These are phyloP conservation scores for Geotrichum aggregatum DNA, from an alignment of 1,139 yeast genomes.

Conservation along the genomic window DNA sequence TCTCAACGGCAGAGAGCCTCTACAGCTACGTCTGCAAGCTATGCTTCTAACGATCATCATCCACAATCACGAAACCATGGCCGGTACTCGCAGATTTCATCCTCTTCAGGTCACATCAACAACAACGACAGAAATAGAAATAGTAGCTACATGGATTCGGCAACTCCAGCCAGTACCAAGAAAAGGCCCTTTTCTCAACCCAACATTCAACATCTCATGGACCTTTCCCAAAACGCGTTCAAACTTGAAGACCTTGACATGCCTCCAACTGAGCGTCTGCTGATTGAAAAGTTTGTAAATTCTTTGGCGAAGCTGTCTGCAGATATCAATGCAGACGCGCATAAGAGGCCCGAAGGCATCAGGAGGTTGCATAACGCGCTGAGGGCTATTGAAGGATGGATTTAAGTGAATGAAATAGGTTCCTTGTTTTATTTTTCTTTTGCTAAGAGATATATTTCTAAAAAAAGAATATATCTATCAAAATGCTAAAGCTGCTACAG, in stretches of 20 bases:
- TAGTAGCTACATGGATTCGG: too few species aligned
- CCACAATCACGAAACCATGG: too few species aligned
- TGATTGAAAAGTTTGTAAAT: conserved; percentile 80
- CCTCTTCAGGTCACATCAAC: not conserved
- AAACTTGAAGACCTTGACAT: conserved; percentile 72
- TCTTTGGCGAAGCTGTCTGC: conserved; percentile 79
- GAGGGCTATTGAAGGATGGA: conserved; percentile 78
- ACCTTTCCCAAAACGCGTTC: conserved; percentile 29
- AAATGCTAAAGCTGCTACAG: too few species aligned
- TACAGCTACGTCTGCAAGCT: too few species aligned
- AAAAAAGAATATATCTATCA: too few species aligned
- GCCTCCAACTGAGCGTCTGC: conserved; percentile 70
- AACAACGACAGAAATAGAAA: not conserved
- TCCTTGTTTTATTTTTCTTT: too few species aligned
- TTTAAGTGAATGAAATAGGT: too few species aligned
- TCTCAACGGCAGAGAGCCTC: too few species aligned
- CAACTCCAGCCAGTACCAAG: not conserved
- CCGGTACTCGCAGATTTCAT: too few species aligned
- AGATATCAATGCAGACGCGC: conserved; percentile 82
- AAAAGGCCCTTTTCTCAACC: conserved; percentile 30
- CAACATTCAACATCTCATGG: conserved; percentile 30
- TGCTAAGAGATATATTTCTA: too few species aligned
- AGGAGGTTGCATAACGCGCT: conserved; percentile 74
- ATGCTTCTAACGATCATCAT: too few species aligned
- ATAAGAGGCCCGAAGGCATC: conserved; percentile 73